phyloP scores from a whole-genome alignment of 805 yeast species.

The Yamadazyma sp. region DNA sequence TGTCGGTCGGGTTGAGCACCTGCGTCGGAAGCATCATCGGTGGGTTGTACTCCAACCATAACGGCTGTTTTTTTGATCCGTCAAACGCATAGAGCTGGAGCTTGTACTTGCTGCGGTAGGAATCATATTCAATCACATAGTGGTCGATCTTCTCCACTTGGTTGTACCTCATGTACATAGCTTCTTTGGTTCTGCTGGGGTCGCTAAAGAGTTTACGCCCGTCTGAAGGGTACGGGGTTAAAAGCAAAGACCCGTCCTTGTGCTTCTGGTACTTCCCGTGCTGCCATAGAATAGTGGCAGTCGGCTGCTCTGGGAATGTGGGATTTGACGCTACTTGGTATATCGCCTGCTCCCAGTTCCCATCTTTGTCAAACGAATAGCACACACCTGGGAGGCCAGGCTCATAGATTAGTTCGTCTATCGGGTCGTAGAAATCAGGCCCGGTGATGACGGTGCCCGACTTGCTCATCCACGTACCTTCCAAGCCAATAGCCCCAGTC shows the following conservation, averaged over 20 bases:
- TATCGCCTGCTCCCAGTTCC: constrained; percentile 23
- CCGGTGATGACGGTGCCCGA: constrained; percentile 22
- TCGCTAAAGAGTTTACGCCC: constrained; percentile 23
- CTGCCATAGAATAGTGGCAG: constrained; percentile 22
- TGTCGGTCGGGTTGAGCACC: constrained; percentile 19
- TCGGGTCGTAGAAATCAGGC: constrained; percentile 19
- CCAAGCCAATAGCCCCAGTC: constrained; percentile 5
- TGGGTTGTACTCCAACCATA: constrained; percentile 21
- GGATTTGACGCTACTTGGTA: constrained; percentile 21
- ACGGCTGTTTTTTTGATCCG: constrained; percentile 21
- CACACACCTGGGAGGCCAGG: constrained; percentile 23
- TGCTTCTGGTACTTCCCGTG: constrained; percentile 19
- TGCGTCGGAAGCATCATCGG: constrained; percentile 22
- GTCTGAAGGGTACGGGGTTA: constrained; percentile 19
- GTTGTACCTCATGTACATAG: constrained; percentile 19
- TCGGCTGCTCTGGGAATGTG: constrained; percentile 18
- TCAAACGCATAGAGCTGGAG: constrained; percentile 18
- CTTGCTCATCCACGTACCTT: constrained; percentile 25
- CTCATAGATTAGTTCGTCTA: constrained; percentile 19
- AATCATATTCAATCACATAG: constrained; percentile 19
- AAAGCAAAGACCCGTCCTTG: constrained; percentile 13
- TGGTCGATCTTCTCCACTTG: constrained; percentile 15
- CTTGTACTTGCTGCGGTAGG: constrained; percentile 16
- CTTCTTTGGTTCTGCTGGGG: constrained; percentile 19
- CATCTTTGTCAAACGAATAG: constrained; percentile 21